Conservation (phyloP, 345 rosid species). For the Isatis tinctoria region DNA sequence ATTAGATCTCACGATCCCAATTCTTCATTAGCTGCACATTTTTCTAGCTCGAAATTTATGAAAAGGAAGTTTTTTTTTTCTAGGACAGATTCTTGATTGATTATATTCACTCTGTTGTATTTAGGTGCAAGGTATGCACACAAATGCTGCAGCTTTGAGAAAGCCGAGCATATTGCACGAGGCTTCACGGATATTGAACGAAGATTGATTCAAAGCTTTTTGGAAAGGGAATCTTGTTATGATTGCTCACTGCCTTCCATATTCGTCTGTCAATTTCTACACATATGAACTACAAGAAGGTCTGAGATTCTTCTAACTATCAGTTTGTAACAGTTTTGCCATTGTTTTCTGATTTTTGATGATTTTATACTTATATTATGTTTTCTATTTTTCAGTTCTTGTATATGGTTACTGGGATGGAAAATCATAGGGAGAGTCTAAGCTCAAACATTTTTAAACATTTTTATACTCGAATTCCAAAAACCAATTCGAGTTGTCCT, state of each 20-base stretch:
- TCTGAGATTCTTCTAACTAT: slow-evolving; percentile 19
- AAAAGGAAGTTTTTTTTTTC: no score
- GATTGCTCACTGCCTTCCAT: slow-evolving; percentile 89
- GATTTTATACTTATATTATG: neutral
- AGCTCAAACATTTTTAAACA: slow-evolving; percentile 58
- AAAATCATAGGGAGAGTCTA: slow-evolving; percentile 41
- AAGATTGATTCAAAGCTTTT: slow-evolving; percentile 90
- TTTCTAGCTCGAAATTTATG: no score
- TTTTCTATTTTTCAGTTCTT: slow-evolving; percentile 44
- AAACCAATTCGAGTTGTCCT: no score
- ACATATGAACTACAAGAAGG: slow-evolving; percentile 85
- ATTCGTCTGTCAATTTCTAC: slow-evolving; percentile 87
- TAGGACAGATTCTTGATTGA: neutral
- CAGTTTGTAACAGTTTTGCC: neutral
- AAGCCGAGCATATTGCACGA: slow-evolving; percentile 78
- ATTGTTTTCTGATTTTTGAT: neutral
- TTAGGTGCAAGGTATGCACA: slow-evolving; percentile 94
- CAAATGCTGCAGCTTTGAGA: slow-evolving; percentile 55
- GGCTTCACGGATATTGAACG: slow-evolving; percentile 71
- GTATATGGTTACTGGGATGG: slow-evolving; percentile 48
- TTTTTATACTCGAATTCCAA: no score
- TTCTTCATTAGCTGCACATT: no score
- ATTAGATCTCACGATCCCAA: no score
- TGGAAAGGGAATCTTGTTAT: no score
- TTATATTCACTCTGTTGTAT: neutral